A percentile compares a stretch with the other conserved stretches of the same genome.
phyloP scores from a whole-genome alignment of 2,329 filamentous ascomycete species.

The Aspergillus jensenii region DNA sequence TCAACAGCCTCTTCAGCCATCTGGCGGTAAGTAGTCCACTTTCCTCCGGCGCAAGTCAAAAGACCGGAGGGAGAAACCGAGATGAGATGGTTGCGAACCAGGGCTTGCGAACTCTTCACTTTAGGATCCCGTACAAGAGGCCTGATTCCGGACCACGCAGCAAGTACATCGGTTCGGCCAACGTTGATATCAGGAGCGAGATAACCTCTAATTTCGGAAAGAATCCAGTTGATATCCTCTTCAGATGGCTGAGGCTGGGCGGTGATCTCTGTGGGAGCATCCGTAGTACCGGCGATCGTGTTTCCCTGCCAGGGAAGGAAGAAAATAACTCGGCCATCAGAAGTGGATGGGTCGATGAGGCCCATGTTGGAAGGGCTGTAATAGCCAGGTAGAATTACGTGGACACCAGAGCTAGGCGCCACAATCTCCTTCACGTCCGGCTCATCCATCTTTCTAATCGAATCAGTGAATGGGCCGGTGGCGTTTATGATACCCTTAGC shows the following conservation, averaged over 20 bases:
- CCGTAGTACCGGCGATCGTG: conserved; percentile 86
- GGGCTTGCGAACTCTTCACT: conserved; percentile 79
- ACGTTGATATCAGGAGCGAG: conserved; percentile 82
- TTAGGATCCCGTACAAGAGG: conserved; percentile 85
- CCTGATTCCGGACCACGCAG: conserved; percentile 85
- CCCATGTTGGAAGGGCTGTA: conserved; percentile 85
- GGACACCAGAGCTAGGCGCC: conserved; percentile 79
- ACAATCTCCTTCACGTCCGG: conserved; percentile 72
- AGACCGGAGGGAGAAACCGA: conserved; percentile 77
- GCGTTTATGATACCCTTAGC: conserved; percentile 85
- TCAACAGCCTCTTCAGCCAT: conserved; percentile 92
- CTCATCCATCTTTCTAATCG: conserved; percentile 83
- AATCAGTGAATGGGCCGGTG: conserved; percentile 83
- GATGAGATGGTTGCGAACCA: conserved; percentile 83
- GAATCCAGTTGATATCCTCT: conserved; percentile 83
- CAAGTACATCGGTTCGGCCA: conserved; percentile 80
- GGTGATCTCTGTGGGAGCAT: conserved; percentile 71
- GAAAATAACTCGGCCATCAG: conserved; percentile 87
- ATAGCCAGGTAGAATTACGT: conserved; percentile 84
- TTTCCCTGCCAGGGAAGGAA: conserved; percentile 93
- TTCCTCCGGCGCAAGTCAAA: conserved; percentile 81
- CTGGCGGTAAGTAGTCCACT: conserved; percentile 91
- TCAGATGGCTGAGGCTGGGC: conserved; percentile 75
- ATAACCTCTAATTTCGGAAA: conserved; percentile 79
- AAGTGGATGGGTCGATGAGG: conserved; percentile 80